Evolutionary conservation across 1,139 yeast species (phyloP), one percentile per base, ranked within the genome.

Genomic region (Suhomyces bokatorum): DNA sequence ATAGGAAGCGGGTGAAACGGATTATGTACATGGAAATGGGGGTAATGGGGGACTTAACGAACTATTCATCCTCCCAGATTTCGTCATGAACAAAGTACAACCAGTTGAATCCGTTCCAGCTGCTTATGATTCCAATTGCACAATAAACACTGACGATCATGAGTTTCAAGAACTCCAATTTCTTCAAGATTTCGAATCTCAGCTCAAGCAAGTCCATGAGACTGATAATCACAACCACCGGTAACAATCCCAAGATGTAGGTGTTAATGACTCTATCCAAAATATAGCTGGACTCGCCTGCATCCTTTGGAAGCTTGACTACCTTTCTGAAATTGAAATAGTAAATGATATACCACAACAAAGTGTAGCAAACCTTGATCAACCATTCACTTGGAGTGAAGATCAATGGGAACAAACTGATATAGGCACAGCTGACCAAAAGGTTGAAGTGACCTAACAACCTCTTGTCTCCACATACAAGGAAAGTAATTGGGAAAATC

Each of bases 91-190:
- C 82, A 62, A 90, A 87, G 61, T 88, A 91, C 40, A 87, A 69
- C 96, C 96, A 89, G 46, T 87, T 81, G 53, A 93, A 80, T 2
- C 95, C 95, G 50, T 86, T 80, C 96, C 97, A 95, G 44, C 96
- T 83, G 39, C 90, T 78, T 6, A 91, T 73, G 2, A 93, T 81
- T 6, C 99, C 99, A 28, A 88, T 53, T 0, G 90, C 82, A 63
- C 97, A 89, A 64, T 91, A 91, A 2, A 88, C 85, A 54, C 97
- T 88, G 45, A 88, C 79, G 9, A 83, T 67, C 88, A 93, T 88
- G 52, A 93, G 74, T 41, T 88, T 82, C 49, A 88, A 68, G 59
- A 90, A 93, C 62, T 88, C 87, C 49, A 81, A 71, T 52, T 68
- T 78, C 46, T 70, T 70, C 50, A 85, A 67, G 6, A 80, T 53